Percentiles rank a stretch among this genome's conserved stretches.
Conservation (phyloP, 768 basidiomycete species). For the button mushroom (Agaricus bisporus) region DNA sequence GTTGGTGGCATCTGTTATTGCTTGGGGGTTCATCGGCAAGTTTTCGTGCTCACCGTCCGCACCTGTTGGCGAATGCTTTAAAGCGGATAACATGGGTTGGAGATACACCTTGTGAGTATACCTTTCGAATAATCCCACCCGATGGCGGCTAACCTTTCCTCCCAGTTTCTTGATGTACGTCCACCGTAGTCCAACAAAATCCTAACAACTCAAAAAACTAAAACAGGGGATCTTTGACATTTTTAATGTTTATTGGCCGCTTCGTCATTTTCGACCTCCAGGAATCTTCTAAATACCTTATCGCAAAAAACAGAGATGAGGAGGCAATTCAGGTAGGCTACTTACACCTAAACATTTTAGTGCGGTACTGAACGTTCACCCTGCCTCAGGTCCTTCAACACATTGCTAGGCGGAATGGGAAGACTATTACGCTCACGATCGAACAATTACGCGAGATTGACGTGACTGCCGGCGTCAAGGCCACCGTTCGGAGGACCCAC, state of each 20-base stretch:
- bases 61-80: constrained; percentile 32
- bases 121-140: constrained; percentile 6
- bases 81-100: constrained; percentile 54
- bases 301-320: constrained; percentile 49
- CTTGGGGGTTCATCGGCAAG: constrained; percentile 49
- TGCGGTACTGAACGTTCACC: not conserved
- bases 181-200: not conserved
- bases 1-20: constrained; percentile 28
- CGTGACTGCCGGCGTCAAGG: constrained; percentile 20
- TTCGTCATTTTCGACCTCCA: constrained; percentile 53
- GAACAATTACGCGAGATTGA: constrained; percentile 28
- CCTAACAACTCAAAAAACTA: constrained; percentile 1
- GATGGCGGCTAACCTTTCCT: not conserved
- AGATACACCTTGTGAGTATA: constrained; percentile 42
- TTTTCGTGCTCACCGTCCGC: constrained; percentile 41
- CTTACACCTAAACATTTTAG: no score
- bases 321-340: constrained; percentile 41
- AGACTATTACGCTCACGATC: constrained; percentile 35
- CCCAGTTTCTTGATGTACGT: constrained; percentile 5
- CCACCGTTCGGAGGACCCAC: constrained; percentile 16
- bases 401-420: constrained; percentile 43
- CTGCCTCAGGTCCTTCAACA: constrained; percentile 35
- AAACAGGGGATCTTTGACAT: constrained; percentile 38
- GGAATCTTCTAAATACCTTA: constrained; percentile 58
- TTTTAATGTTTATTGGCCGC: constrained; percentile 48